These are phyloP conservation scores for Colletotrichum chlorophyti DNA, from an alignment of 2,329 filamentous ascomycete genomes.

Conservation along the genomic window DNA sequence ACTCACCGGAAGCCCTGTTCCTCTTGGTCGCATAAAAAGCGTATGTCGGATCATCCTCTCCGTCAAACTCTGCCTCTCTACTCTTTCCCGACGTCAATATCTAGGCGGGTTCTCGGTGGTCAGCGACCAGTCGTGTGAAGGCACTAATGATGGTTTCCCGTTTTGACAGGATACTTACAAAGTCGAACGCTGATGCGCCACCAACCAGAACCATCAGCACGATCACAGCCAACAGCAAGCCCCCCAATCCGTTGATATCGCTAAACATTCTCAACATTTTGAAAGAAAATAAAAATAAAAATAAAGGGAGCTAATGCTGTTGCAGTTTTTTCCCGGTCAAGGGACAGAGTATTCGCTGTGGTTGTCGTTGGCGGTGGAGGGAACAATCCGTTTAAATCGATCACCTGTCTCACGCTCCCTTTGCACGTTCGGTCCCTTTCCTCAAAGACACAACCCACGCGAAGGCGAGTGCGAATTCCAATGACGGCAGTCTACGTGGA, in stretches of 20 bases:
- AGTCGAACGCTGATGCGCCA: conserved; percentile 26
- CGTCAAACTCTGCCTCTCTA: conserved; percentile 18
- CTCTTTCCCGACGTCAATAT: conserved; percentile 20
- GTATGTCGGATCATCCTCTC: conserved; percentile 28
- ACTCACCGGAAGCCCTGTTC: conserved; percentile 27
- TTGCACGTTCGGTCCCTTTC: neutral
- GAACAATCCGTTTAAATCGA: too few relatives aligned
- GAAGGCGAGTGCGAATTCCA: neutral
- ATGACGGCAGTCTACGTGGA: neutral
- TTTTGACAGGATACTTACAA: conserved; percentile 10
- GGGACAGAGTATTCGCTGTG: neutral
- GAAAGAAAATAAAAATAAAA: neutral
- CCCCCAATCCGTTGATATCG: conserved; percentile 13
- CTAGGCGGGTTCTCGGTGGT: too few relatives aligned
- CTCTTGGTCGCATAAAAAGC: conserved; percentile 27
- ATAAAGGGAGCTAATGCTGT: too few relatives aligned
- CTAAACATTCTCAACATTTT: conserved; percentile 28
- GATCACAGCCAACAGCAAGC: conserved; percentile 20
- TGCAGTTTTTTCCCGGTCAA: too few relatives aligned
- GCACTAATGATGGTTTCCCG: too few relatives aligned
- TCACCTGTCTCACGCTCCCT: neutral
- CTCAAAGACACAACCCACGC: neutral
- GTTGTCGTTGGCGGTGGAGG: too few relatives aligned
- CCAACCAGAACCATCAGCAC: conserved; percentile 25
- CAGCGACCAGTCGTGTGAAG: too few relatives aligned